Evolutionary conservation across 495 filamentous ascomycete species (phyloP).

Genomic region (Neurospora pannonica): DNA sequence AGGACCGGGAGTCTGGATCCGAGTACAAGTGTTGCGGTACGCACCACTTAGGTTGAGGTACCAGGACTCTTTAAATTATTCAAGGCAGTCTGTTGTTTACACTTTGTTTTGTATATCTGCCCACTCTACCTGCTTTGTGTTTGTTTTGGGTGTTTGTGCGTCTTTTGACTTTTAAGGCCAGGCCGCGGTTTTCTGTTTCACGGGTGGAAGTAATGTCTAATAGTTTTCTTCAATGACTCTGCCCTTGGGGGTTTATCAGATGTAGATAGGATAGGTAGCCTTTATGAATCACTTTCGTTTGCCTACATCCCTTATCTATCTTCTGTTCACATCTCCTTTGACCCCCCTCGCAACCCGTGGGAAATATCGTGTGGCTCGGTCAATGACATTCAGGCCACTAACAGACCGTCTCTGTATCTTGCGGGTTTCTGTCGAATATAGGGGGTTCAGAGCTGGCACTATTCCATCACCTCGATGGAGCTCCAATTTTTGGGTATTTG

Average conservation of each 20-base stretch:
- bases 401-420: rapidly evolving
- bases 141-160: neutral
- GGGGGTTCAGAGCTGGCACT: too few relatives aligned
- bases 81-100: neutral
- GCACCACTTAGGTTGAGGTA: neutral
- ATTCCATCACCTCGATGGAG: too few relatives aligned
- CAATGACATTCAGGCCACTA: neutral
- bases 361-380: neutral
- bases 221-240: neutral
- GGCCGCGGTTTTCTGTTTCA: neutral
- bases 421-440: too few relatives aligned
- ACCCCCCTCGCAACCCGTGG: neutral
- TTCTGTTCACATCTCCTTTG: too few relatives aligned
- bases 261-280: too few relatives aligned
- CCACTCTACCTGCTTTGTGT: neutral
- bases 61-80: too few relatives aligned
- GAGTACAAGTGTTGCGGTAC: neutral
- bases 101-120: neutral
- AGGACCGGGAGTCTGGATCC: neutral
- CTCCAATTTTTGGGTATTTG: too few relatives aligned
- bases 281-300: neutral
- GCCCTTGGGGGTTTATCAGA: neutral
- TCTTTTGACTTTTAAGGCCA: too few relatives aligned
- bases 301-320: too few relatives aligned
- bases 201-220: neutral